These are phyloP conservation scores for Ophiostoma pallidulum DNA, from an alignment of 2,329 filamentous ascomycete genomes.

Conservation along the genomic window DNA sequence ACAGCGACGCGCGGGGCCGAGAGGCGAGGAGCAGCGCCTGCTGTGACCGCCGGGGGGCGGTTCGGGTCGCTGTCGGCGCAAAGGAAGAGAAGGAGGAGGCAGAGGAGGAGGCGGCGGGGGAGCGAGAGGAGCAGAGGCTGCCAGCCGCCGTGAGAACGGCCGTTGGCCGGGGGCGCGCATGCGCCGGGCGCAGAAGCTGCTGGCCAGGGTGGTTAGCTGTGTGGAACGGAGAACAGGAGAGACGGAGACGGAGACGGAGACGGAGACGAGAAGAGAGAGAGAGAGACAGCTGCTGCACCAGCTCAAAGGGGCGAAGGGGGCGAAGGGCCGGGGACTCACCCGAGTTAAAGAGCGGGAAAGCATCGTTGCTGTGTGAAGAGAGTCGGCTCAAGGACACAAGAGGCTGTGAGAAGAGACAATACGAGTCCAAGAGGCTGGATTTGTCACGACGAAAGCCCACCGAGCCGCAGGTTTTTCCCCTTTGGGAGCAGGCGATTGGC, in stretches of 20 bases:
- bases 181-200: slow-evolving; percentile 11
- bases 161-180: neutral
- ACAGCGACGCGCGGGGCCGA: neutral
- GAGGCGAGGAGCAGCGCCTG: neutral
- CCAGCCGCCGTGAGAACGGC: neutral
- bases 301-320: too few species aligned
- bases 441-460: slow-evolving; percentile 5
- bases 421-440: slow-evolving; percentile 1
- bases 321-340: slow-evolving; percentile 7
- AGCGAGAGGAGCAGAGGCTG: neutral
- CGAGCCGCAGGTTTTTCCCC: too few species aligned
- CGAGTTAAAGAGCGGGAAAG: slow-evolving; percentile 13
- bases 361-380: slow-evolving; percentile 8
- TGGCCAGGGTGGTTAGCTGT: slow-evolving; percentile 5
- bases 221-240: too few species aligned
- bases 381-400: too few species aligned
- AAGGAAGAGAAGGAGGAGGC: slow-evolving; percentile 1
- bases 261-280: neutral
- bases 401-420: too few species aligned
- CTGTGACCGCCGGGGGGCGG: neutral
- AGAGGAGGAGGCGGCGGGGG: neutral
- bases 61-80: neutral
- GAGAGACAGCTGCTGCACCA: too few species aligned
- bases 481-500: neutral
- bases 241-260: neutral